Conservation (phyloP, 371 early-diverging fungal genomes). For the Lichtheimia ramosa region DNA sequence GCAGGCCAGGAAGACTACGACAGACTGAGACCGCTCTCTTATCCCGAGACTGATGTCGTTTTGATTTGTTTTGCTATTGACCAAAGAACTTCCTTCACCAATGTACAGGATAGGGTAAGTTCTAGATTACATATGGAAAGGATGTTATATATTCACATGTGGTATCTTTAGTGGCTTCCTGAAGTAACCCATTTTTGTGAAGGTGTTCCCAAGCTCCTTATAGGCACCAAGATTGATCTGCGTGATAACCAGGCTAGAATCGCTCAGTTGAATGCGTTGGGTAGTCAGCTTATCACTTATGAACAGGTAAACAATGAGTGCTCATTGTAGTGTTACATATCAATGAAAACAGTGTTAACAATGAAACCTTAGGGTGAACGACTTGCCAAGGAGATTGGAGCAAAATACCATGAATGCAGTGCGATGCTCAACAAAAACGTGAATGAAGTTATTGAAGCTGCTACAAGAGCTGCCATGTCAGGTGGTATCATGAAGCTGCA, state of each 20-base stretch:
- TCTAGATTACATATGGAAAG: not conserved
- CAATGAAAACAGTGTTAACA: not conserved
- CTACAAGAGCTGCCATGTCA: constrained; percentile 43
- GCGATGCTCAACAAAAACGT: constrained; percentile 45
- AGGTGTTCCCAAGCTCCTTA: constrained; percentile 81
- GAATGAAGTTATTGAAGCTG: constrained; percentile 48
- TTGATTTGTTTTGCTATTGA: constrained; percentile 72
- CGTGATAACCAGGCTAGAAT: constrained; percentile 51
- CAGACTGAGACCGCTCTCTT: constrained; percentile 73
- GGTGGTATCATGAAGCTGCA: constrained; percentile 45
- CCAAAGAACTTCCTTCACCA: constrained; percentile 65
- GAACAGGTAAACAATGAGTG: constrained; percentile 27
- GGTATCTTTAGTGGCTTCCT: constrained; percentile 69
- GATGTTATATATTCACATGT: not conserved
- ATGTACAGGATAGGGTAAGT: constrained; percentile 60
- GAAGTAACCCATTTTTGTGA: constrained; percentile 86
- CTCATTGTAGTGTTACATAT: not conserved
- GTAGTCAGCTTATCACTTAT: constrained; percentile 30
- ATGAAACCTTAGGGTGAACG: constrained; percentile 34
- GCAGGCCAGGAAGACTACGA: constrained; percentile 94
- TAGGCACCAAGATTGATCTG: constrained; percentile 88
- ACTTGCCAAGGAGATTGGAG: constrained; percentile 48
- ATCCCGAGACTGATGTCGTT: constrained; percentile 75
- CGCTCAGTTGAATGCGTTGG: constrained; percentile 33
- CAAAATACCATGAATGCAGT: constrained; percentile 55